phyloP scores from a whole-genome alignment of 1,284 basidiomycete genomes.

The Anthracocystis walkeri region DNA sequence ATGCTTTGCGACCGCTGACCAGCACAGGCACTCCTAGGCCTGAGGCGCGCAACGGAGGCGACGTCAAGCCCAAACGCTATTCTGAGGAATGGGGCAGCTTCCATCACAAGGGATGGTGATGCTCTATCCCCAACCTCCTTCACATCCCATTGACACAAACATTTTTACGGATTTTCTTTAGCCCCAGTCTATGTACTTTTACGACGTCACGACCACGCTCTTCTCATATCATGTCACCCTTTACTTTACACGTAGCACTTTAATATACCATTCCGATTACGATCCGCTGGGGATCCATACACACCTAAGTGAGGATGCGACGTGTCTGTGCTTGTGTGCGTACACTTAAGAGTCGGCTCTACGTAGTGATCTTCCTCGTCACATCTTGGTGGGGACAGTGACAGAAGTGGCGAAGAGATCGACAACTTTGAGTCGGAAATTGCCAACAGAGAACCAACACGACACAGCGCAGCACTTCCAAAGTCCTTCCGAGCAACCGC shows the following conservation, averaged over 20 bases:
- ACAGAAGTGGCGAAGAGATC: not conserved
- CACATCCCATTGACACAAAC: not conserved
- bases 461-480: too few species aligned
- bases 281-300: conserved; percentile 22
- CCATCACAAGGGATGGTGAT: conserved; percentile 65
- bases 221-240: conserved; percentile 15
- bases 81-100: conserved; percentile 62
- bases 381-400: not conserved
- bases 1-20: conserved; percentile 57
- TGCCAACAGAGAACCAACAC: too few species aligned
- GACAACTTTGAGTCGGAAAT: too few species aligned
- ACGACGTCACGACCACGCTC: conserved; percentile 19
- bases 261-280: conserved; percentile 27
- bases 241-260: conserved; percentile 8
- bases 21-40: conserved; percentile 31
- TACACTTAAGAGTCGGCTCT: not conserved
- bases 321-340: not conserved
- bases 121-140: not conserved
- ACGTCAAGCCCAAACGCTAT: conserved; percentile 42
- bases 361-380: not conserved
- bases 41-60: conserved; percentile 17
- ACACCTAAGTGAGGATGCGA: not conserved
- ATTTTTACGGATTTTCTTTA: not conserved
- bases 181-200: conserved; percentile 28
- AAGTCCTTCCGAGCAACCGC: not conserved